A percentile compares a stretch with the other conserved stretches of the same genome.
These are phyloP conservation scores for Metarhizium anisopliae DNA, from an alignment of 2,329 filamentous ascomycete species.

Conservation along the genomic window DNA sequence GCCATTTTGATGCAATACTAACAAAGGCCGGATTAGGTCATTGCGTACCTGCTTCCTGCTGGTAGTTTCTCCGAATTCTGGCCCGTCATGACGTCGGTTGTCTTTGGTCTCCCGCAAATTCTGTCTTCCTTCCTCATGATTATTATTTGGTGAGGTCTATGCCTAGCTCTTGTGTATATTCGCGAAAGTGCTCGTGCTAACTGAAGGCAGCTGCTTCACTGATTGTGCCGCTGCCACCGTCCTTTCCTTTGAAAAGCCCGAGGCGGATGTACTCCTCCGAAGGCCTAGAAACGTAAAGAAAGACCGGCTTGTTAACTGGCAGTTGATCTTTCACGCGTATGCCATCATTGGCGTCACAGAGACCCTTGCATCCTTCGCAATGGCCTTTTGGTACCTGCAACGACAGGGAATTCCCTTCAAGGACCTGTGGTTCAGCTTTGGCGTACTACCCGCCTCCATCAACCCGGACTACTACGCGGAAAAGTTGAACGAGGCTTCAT, in stretches of 20 bases:
- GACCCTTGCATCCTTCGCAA: slow-evolving; percentile 50
- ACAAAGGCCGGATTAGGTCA: slow-evolving; percentile 10
- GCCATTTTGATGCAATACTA: background rate
- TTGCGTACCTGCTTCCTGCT: slow-evolving; percentile 65
- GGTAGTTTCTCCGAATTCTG: slow-evolving; percentile 68
- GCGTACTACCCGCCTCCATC: slow-evolving; percentile 37
- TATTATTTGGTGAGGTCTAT: slow-evolving; percentile 42
- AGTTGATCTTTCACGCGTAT: slow-evolving; percentile 65
- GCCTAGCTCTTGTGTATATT: background rate
- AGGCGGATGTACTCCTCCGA: slow-evolving; percentile 64
- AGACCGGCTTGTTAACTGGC: slow-evolving; percentile 65
- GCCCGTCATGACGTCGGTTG: slow-evolving; percentile 65
- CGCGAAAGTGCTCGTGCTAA: background rate
- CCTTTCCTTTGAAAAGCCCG: slow-evolving; percentile 67
- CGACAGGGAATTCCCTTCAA: slow-evolving; percentile 56
- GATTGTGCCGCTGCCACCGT: slow-evolving; percentile 66
- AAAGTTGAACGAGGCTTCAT: slow-evolving; percentile 55
- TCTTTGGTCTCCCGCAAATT: slow-evolving; percentile 65
- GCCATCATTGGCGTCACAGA: slow-evolving; percentile 59
- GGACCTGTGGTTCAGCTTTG: slow-evolving; percentile 60
- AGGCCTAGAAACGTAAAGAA: slow-evolving; percentile 59
- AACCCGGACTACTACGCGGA: slow-evolving; percentile 44
- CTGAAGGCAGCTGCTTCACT: slow-evolving; percentile 54
- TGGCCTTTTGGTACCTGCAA: slow-evolving; percentile 59
- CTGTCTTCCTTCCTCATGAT: slow-evolving; percentile 67